Evolutionary conservation across 345 rosid genomes (phyloP).

Genomic region (Alliaria petiolata): DNA sequence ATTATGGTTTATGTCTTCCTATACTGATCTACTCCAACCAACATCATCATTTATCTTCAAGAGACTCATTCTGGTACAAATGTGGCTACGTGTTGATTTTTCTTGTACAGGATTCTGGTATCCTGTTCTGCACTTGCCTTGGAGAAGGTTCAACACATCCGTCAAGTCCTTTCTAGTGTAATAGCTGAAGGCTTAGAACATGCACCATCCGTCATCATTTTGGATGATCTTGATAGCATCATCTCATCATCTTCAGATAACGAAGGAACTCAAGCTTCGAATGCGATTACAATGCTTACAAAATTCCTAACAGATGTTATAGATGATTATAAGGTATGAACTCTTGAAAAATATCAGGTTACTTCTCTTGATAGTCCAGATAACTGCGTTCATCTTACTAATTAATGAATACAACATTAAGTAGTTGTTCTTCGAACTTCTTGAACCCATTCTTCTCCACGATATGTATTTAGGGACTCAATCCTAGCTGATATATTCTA

Average conservation of each 20-base stretch:
- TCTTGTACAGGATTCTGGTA: conserved; percentile 62
- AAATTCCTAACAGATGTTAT: conserved; percentile 66
- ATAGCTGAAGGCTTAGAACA: conserved; percentile 82
- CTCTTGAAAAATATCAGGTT: background rate
- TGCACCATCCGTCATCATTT: conserved; percentile 80
- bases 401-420: background rate
- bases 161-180: conserved; percentile 58
- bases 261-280: conserved; percentile 72
- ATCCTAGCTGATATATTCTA: background rate
- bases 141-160: conserved; percentile 66
- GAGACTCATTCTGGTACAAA: conserved; percentile 13
- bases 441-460: conserved; percentile 1
- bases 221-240: conserved; percentile 96
- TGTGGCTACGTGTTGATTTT: conserved; percentile 9
- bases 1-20: background rate
- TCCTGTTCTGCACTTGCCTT: conserved; percentile 70
- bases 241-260: conserved; percentile 59
- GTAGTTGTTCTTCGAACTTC: background rate
- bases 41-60: background rate
- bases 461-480: background rate
- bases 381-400: background rate
- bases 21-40: background rate
- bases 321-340: conserved; percentile 89
- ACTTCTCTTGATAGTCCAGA: conserved; percentile 7
- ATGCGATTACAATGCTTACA: conserved; percentile 48